These are phyloP conservation scores for Penicillium paneum DNA, from an alignment of 2,329 filamentous ascomycete species.

Conservation along the genomic window DNA sequence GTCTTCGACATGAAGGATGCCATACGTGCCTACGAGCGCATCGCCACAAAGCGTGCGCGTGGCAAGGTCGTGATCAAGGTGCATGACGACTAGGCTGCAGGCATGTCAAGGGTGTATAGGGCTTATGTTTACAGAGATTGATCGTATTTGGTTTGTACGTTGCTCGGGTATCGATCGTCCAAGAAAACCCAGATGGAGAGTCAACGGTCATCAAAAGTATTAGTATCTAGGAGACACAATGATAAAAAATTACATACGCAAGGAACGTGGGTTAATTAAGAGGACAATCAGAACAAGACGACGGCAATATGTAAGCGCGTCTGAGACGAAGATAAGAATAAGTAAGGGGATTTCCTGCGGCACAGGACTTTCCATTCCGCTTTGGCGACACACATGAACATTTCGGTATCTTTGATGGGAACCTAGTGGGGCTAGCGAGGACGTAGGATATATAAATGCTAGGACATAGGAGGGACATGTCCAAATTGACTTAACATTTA, in stretches of 20 bases:
- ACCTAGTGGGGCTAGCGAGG: constrained; percentile 93
- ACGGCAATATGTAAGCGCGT: neutral
- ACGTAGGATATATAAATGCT: too few relatives aligned
- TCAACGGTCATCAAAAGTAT: constrained; percentile 6
- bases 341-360: constrained; percentile 44
- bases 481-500: too few relatives aligned
- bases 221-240: neutral
- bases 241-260: neutral
- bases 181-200: neutral
- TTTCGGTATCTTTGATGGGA: constrained; percentile 87
- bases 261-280: neutral
- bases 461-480: too few relatives aligned
- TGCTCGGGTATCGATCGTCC: constrained; percentile 8
- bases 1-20: constrained; percentile 14
- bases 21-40: constrained; percentile 10
- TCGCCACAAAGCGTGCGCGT: constrained; percentile 12
- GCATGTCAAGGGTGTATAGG: too few relatives aligned
- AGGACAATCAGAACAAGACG: neutral
- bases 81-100: neutral
- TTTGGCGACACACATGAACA: constrained; percentile 85
- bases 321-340: neutral
- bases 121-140: too few relatives aligned
- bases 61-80: constrained; percentile 18
- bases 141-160: too few relatives aligned
- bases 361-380: constrained; percentile 75